These are phyloP conservation scores for Brasilioporus rufonigricans DNA, from an alignment of 768 basidiomycete genomes.

Conservation along the genomic window DNA sequence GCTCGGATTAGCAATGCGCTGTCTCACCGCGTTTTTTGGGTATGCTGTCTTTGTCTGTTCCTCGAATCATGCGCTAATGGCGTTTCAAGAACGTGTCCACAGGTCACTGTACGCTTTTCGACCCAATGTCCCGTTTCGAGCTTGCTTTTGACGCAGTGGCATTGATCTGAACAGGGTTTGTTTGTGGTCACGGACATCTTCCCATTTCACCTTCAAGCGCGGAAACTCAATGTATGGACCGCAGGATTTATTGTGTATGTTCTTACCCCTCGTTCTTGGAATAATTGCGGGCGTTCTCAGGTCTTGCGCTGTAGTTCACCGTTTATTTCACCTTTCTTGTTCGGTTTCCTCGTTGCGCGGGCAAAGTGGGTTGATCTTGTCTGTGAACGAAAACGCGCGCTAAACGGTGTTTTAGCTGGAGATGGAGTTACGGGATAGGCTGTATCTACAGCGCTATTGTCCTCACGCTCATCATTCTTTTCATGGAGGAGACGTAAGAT, in stretches of 20 bases:
- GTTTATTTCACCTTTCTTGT: conserved; percentile 30
- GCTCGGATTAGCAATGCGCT: conserved; percentile 28
- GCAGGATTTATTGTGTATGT: conserved; percentile 51
- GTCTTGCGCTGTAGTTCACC: conserved; percentile 29
- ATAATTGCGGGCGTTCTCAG: conserved; percentile 19
- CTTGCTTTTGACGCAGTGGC: not conserved
- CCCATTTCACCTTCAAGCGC: conserved; percentile 53
- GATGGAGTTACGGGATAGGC: conserved; percentile 54
- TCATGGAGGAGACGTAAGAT: conserved; percentile 50
- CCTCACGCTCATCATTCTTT: conserved; percentile 42
- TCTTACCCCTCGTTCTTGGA: conserved; percentile 35
- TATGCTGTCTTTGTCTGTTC: conserved; percentile 4
- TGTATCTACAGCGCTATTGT: conserved; percentile 48
- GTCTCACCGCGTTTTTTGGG: conserved; percentile 33
- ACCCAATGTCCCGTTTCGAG: not conserved
- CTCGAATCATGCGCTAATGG: not conserved
- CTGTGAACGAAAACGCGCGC: no score
- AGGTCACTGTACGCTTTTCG: conserved; percentile 39
- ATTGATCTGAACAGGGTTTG: conserved; percentile 32
- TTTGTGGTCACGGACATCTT: conserved; percentile 49
- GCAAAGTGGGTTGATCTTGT: conserved; percentile 17
- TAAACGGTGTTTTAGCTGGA: conserved; percentile 34
- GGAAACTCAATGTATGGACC: conserved; percentile 53
- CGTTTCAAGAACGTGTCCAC: conserved; percentile 44
- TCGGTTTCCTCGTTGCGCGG: conserved; percentile 29